Evolutionary conservation across 2,329 filamentous ascomycete genomes (phyloP).

Genomic region (Aspergillus sp.): DNA sequence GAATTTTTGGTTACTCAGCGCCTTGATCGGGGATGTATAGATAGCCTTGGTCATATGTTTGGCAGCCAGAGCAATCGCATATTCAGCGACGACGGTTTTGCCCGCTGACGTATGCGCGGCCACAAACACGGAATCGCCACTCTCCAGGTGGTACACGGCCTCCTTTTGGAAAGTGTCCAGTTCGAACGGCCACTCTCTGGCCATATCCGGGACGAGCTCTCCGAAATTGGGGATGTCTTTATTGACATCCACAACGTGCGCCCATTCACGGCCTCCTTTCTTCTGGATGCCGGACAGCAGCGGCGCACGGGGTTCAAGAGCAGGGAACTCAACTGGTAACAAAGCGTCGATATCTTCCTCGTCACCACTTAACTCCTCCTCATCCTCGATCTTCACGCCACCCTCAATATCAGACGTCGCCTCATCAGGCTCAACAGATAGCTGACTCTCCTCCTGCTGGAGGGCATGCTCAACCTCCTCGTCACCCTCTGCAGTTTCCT

Average conservation of each 20-base stretch:
- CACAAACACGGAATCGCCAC: constrained; percentile 95
- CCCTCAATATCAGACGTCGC: constrained; percentile 29
- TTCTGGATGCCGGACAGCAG: constrained; percentile 69
- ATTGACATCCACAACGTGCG: constrained; percentile 96
- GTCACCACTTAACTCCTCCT: constrained; percentile 30
- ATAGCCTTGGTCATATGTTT: constrained; percentile 99
- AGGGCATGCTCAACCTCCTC: constrained; percentile 67
- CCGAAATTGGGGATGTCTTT: constrained; percentile 90
- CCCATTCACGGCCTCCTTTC: constrained; percentile 83
- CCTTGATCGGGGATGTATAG: constrained; percentile 98
- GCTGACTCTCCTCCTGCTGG: constrained; percentile 42
- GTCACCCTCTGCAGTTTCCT: constrained; percentile 59
- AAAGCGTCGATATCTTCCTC: constrained; percentile 74
- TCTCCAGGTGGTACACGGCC: constrained; percentile 94
- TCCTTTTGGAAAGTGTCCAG: constrained; percentile 98
- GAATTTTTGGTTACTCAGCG: constrained; percentile 97
- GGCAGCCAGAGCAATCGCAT: constrained; percentile 92
- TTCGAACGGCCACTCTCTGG: constrained; percentile 93
- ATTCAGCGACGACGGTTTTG: constrained; percentile 97
- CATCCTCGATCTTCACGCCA: constrained; percentile 23
- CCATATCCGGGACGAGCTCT: constrained; percentile 94
- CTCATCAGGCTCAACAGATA: constrained; percentile 53
- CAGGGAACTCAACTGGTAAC: constrained; percentile 87
- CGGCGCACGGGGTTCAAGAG: constrained; percentile 77
- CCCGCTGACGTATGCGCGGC: constrained; percentile 96